Base-by-base conservation (phyloP, 129 eudicot species). In the Helichrysum umbraculigerum region DNA sequence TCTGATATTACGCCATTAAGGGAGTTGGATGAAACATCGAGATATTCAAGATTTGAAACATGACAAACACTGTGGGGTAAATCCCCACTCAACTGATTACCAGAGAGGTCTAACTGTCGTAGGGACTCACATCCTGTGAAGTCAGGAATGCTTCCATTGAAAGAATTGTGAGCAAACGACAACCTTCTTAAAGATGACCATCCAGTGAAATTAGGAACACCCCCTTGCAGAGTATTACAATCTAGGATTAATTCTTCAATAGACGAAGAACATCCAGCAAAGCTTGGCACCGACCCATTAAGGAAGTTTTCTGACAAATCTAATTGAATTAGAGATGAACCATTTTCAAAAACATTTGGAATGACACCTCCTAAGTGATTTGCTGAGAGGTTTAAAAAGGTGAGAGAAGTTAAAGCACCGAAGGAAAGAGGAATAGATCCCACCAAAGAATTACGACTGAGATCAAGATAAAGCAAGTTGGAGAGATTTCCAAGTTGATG, bases 221-320 rank as follows among this genome's bases (percentile, higher is more conserved):
- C 66, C n/a, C 79, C 79, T 44, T 51, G 16, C 56, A 66, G 52
- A 8, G 29, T 19, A 29, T 75, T 75, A 21, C 21, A 4, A 74
- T 51, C 4, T 14, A 69, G 32, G 60, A 22, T 30, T 44, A 44
- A 10, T 8, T n/a, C 28, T 1, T 37, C 2, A 5, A 67, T 4
- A 57, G 80, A 14, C 25, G 74, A 47, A 75, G 34, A 32, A 3
- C 70, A 63, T 34, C 54, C 21, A 15, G 21, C 9, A 52, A 65
- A 65, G 21, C 28, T 4, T 2, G 86, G 86, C 16, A 85, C 7
- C n/a, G 76, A 28, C 50, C 86, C 88, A 14, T 3, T 58, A 63
- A 84, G 41, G 12, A 7, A 41, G 76, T 80, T 84, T 2, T 51
- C 19, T 4, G 37, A 76, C 70, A 82, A 47, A 39, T 66, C 60